Evolutionary conservation across 345 rosid genomes (phyloP).

Genomic region (Lumnitzera littorea): DNA sequence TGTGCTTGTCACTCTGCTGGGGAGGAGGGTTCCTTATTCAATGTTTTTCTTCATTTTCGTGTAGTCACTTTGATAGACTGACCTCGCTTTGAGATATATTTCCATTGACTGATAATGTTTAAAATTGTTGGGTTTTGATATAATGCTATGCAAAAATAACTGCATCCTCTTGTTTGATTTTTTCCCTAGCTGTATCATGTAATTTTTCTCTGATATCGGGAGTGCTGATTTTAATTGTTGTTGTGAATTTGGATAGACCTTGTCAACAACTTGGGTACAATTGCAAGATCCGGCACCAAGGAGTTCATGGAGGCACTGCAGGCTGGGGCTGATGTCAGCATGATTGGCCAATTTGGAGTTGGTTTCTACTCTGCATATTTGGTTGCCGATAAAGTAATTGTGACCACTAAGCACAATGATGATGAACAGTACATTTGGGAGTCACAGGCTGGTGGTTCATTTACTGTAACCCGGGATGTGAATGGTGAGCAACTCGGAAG

Average conservation of each 20-base stretch:
- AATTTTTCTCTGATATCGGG: too few species aligned
- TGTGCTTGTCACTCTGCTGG: too few species aligned
- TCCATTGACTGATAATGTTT: too few species aligned
- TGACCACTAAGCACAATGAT: slow-evolving; percentile 36
- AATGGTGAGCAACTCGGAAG: slow-evolving; percentile 38
- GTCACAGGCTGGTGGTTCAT: slow-evolving; percentile 41
- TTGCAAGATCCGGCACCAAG: slow-evolving; percentile 41
- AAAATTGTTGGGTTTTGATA: too few species aligned
- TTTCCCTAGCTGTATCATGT: too few species aligned
- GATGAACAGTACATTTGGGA: slow-evolving; percentile 42
- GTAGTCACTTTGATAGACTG: too few species aligned
- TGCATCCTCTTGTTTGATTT: too few species aligned
- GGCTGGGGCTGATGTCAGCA: slow-evolving; percentile 45
- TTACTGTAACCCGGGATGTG: slow-evolving; percentile 33
- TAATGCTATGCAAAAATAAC: too few species aligned
- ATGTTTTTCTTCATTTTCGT: too few species aligned
- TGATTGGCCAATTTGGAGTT: slow-evolving; percentile 47
- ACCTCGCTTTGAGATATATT: too few species aligned
- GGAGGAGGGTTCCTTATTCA: too few species aligned
- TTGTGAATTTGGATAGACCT: slow-evolving; percentile 14
- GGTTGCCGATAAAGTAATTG: slow-evolving; percentile 37
- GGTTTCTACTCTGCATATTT: slow-evolving; percentile 44
- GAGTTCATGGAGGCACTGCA: slow-evolving; percentile 49
- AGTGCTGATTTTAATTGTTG: not conserved
- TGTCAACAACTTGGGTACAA: slow-evolving; percentile 42